Evolutionary conservation across 306 rosid species (phyloP), one percentile per base, ranked within the genome.

Genomic region (Corylus heterophylla): DNA sequence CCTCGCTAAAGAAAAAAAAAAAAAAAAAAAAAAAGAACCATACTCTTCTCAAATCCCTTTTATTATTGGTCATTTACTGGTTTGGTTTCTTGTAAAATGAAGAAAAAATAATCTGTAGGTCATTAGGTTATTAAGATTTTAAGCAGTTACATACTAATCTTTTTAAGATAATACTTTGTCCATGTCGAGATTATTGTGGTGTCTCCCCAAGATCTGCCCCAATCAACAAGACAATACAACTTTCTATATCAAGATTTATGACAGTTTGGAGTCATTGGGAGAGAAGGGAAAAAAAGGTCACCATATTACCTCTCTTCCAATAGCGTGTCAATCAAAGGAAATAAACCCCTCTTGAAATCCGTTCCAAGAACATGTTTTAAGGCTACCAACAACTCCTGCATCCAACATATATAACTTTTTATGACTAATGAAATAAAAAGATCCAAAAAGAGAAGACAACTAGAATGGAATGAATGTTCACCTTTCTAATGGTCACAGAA

Each of bases 321-420:
- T 54, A 96, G 89, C 7, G 97, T 96, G 82, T 96, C 99, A 79
- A 96, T 92, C 84, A 96, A 80, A 51, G 99, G 99, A 93, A 96
- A 96, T 85, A 96, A 91, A 55, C 99, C 99, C 86, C 98, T 89
- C 87, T 96, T 91, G 83, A 92, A 93, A 86, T 96, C 99, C 8
- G 98, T 93, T 85, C 99, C 99, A 79, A 96, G 99, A 81, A 96
- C 98, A 89, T 93, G 99, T 84, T 96, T 96, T 78, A 93, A 88
- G 64, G 99, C 93, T 54, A 96, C 94, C 77, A 96, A 87, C 73
- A 96, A 80, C 81, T 96, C 99, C 99, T 96, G 98, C 89, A 82
- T 42, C 79, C 81, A 86, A 82, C 77, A 86, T 51, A 37, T 63
- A 69, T 69, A 67, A 49, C 64, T 62, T 85, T 47, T 18, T 56